Base-by-base conservation (phyloP, 2,329 filamentous ascomycete species). In the Xylaria sp. region DNA sequence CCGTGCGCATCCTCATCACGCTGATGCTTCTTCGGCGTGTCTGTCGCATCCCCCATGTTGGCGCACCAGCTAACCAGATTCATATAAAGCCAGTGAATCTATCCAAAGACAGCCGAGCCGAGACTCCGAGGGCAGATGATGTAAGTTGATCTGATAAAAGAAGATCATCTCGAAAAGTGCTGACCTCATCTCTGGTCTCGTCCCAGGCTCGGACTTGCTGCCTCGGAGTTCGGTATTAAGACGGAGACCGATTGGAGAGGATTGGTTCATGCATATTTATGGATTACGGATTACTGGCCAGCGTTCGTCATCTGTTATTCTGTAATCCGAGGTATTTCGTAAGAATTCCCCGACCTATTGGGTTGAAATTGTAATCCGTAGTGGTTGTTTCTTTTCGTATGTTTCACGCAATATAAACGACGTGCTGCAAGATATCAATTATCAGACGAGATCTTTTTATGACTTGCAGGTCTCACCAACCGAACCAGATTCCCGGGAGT, bases 91-190 rank as follows among this genome's bases (percentile, higher is more conserved):
- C 44, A 18, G 52, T 47, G 44, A 23, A 37, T n/a, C 13, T 51
- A 54, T 48, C 58, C n/a, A 37, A 50, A 13, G 35, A 23, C 39
- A 39, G 23, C 49, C 16, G 23, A 35, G 30, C 49, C 9, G 13
- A 35, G 13, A 34, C 2, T 13, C 13, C 23, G 11, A 13, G 23
- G 2, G 30, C 48, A 30, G 39, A 49, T 59, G 52, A 62, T 59
- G 56, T 35, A 59, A 63, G 52, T 61, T 46, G 39, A 59, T 60
- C 63, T 61, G 56, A 65, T 63, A 59, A 65, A 61, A 61, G 60
- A 57, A n/a, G 30, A 49, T 23, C 46, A 16, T 49, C 18, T 23
- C 8, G 6, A 19, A 49, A 13, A 49, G 16, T 49, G 47, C 47
- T 49, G 47, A 49, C 47, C 47, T 49, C 47, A 49, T 48, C 16